phyloP scores from a whole-genome alignment of 768 basidiomycete genomes.

The Nidularia pulvinata region DNA sequence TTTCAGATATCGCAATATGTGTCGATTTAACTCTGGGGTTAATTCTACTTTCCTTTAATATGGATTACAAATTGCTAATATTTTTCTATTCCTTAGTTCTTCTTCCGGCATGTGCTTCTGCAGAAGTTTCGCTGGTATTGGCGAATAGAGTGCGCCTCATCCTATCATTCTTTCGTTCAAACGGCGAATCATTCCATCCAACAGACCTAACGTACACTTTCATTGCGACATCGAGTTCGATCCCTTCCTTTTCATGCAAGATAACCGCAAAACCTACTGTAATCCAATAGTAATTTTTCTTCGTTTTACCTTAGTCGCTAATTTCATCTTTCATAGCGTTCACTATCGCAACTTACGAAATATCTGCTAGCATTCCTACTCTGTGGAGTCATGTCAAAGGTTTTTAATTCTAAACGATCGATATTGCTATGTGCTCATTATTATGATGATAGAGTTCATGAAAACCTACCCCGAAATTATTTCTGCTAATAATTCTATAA shows the following conservation, averaged over 20 bases:
- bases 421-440: neutral
- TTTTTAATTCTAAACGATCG: conserved; percentile 15
- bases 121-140: conserved; percentile 84
- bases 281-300: conserved; percentile 2
- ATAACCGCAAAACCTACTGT: conserved; percentile 52
- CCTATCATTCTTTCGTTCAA: neutral
- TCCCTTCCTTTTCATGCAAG: conserved; percentile 82
- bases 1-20: conserved; percentile 89
- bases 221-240: conserved; percentile 77
- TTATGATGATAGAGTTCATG: conserved; percentile 60
- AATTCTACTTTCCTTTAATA: conserved; percentile 17
- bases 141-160: conserved; percentile 69
- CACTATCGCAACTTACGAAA: conserved; percentile 79
- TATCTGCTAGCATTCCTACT: conserved; percentile 76
- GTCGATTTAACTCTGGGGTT: conserved; percentile 91
- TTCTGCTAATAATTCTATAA: conserved; percentile 64
- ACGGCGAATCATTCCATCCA: neutral
- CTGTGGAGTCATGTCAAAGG: conserved; percentile 79
- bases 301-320: neutral
- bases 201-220: conserved; percentile 73
- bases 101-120: conserved; percentile 79
- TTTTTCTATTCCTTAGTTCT: conserved; percentile 49
- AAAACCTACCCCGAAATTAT: conserved; percentile 59
- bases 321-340: conserved; percentile 32
- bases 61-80: neutral